These are phyloP conservation scores for Vicia villosa DNA, from an alignment of 306 rosid genomes.

Conservation along the genomic window DNA sequence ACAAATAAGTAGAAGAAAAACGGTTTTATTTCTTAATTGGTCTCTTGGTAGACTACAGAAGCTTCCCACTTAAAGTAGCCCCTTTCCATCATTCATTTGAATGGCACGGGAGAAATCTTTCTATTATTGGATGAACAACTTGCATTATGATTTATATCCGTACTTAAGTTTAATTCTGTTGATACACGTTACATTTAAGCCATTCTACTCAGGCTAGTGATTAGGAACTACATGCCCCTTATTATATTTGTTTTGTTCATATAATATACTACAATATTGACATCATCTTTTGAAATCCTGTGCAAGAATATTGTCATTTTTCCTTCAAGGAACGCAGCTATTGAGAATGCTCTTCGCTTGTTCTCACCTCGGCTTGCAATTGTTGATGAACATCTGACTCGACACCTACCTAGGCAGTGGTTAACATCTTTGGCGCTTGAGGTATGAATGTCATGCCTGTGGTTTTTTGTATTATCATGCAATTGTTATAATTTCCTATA, in stretches of 20 bases:
- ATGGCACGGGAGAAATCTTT: constrained; percentile 18
- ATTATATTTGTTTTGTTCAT: constrained; percentile 7
- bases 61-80: constrained; percentile 20
- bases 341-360: constrained; percentile 91
- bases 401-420: constrained; percentile 84
- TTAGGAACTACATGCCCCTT: constrained; percentile 13
- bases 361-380: constrained; percentile 91
- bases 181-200: constrained; percentile 32
- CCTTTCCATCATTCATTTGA: constrained; percentile 17
- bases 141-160: not conserved
- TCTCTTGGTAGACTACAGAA: constrained; percentile 12
- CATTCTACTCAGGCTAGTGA: constrained; percentile 14
- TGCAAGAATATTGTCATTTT: constrained; percentile 87
- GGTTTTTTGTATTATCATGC: constrained; percentile 12
- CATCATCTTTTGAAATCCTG: constrained; percentile 42
- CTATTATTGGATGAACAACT: constrained; percentile 9
- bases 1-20: not conserved
- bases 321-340: constrained; percentile 92
- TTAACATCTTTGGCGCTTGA: constrained; percentile 70
- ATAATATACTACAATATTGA: constrained; percentile 41
- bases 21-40: constrained; percentile 11
- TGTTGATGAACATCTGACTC: constrained; percentile 95
- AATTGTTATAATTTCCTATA: not conserved
- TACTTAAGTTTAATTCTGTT: constrained; percentile 2
- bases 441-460: constrained; percentile 51